Conservation (phyloP, 495 filamentous ascomycete genomes). For the Neurospora pannonica region DNA sequence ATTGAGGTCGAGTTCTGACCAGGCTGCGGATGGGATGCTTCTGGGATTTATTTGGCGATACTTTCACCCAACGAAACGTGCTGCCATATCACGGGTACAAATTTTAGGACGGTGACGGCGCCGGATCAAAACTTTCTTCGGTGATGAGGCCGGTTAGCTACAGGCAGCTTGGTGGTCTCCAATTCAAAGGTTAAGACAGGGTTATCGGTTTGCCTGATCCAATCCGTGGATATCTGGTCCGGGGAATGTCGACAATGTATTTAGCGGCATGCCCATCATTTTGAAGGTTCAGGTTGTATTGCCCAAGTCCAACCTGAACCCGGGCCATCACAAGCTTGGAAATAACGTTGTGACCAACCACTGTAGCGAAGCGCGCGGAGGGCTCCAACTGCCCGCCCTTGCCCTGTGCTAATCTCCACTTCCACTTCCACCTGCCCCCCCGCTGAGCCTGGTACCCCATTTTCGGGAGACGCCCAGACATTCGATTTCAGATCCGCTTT, state of each 20-base stretch:
- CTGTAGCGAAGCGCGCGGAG: background rate
- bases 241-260: background rate
- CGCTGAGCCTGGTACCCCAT: background rate
- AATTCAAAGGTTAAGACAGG: background rate
- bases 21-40: background rate
- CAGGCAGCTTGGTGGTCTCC: background rate
- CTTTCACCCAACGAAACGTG: background rate
- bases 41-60: background rate
- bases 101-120: background rate
- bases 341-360: background rate
- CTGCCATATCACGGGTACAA: background rate
- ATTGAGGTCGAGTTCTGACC: background rate
- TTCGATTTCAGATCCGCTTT: background rate
- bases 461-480: background rate
- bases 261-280: background rate
- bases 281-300: background rate
- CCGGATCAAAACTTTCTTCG: background rate
- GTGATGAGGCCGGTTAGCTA: background rate
- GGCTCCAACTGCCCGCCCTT: background rate
- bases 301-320: background rate
- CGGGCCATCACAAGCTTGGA: background rate
- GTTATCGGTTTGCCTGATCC: too few relatives aligned
- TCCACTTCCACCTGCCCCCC: background rate
- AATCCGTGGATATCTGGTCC: too few relatives aligned
- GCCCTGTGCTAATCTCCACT: background rate